Conservation (phyloP, 306 rosid species). For the Hippophae rhamnoides region DNA sequence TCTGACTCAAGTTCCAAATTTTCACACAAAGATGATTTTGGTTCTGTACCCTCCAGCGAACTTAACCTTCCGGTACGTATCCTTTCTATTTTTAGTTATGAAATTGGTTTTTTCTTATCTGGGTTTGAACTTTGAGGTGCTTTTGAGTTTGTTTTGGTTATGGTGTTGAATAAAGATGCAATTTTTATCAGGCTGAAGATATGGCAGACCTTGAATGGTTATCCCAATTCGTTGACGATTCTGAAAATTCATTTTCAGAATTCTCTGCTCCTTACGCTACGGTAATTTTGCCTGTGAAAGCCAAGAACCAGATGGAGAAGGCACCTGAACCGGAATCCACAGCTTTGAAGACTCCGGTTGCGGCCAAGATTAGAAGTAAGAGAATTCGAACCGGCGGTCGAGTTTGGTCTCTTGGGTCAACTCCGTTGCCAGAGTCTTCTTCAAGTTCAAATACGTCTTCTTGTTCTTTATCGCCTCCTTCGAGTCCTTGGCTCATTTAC, state of each 20-base stretch:
- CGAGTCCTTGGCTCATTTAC: constrained; percentile 37
- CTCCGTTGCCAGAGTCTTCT: constrained; percentile 48
- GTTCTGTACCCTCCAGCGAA: constrained; percentile 36
- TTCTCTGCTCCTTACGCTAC: constrained; percentile 34
- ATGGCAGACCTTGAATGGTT: constrained; percentile 82
- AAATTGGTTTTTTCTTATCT: no score
- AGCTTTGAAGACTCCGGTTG: constrained; percentile 58
- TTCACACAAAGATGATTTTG: constrained; percentile 25
- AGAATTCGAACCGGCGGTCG: constrained; percentile 53
- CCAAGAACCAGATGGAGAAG: not conserved
- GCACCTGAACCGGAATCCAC: constrained; percentile 10
- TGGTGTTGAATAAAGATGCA: constrained; percentile 22
- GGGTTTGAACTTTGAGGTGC: no score
- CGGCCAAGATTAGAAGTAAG: constrained; percentile 78
- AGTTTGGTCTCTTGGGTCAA: constrained; percentile 66
- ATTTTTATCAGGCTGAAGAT: constrained; percentile 60
- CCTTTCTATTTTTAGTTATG: not conserved
- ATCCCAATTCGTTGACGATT: constrained; percentile 86
- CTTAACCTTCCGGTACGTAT: constrained; percentile 66
- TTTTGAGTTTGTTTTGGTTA: not conserved
- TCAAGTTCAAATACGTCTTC: constrained; percentile 56
- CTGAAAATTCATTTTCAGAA: constrained; percentile 75
- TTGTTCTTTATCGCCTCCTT: constrained; percentile 37
- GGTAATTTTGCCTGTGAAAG: constrained; percentile 17
- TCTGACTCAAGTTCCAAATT: constrained; percentile 12